A percentile compares a stretch with the other conserved stretches of the same genome.
These are phyloP conservation scores for Solanum peruvianum DNA, from an alignment of 257 asterid genomes.

Conservation along the genomic window DNA sequence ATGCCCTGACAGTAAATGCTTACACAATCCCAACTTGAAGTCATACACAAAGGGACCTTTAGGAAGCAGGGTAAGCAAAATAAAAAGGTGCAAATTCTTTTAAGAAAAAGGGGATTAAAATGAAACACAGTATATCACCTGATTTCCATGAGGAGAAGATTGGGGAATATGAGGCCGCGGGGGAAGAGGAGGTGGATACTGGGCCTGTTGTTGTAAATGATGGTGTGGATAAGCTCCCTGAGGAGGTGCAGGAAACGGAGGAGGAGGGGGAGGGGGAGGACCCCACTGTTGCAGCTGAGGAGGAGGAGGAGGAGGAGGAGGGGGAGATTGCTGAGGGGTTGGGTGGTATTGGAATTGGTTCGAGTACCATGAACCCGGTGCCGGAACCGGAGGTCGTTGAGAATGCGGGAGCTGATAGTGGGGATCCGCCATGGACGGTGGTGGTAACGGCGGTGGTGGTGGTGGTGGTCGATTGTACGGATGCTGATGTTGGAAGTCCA, in stretches of 20 bases:
- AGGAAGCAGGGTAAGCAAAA: neutral
- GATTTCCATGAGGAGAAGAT: conserved; percentile 34
- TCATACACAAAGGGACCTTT: neutral
- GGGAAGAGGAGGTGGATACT: conserved; percentile 51
- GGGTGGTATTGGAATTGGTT: conserved; percentile 64
- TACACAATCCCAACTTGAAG: neutral
- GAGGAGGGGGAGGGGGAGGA: conserved; percentile 20
- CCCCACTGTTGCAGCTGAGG: conserved; percentile 28
- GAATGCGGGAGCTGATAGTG: conserved; percentile 26
- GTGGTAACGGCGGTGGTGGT: conserved; percentile 14
- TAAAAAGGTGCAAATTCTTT: neutral
- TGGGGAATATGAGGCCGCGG: conserved; percentile 50
- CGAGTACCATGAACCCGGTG: conserved; percentile 41
- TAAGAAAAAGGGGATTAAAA: neutral
- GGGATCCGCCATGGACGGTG: conserved; percentile 48
- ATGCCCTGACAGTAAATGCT: neutral
- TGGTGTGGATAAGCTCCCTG: conserved; percentile 30
- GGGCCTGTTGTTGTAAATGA: conserved; percentile 30
- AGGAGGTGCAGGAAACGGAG: conserved; percentile 7
- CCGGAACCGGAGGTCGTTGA: conserved; percentile 14
- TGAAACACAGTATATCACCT: neutral
- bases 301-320: conserved; percentile 16
- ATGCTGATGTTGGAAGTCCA: conserved; percentile 59
- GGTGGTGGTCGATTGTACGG: conserved; percentile 50
- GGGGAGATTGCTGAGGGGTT: conserved; percentile 50